A percentile compares a stretch with the other conserved stretches of the same genome.
Evolutionary conservation across 2,329 filamentous ascomycete genomes (phyloP).

Genomic region (Knufia petricola): DNA sequence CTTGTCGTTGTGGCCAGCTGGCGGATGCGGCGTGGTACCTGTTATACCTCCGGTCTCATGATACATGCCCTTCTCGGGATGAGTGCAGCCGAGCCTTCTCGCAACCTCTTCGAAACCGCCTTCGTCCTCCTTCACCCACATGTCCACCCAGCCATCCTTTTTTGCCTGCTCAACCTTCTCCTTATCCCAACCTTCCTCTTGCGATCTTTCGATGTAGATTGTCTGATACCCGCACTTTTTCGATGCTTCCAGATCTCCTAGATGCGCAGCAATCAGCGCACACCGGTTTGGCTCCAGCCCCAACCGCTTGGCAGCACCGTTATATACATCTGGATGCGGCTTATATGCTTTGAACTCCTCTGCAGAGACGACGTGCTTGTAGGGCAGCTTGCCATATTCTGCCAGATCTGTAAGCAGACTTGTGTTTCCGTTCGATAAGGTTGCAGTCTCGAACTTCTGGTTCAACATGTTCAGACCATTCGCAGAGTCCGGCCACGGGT

Average conservation of each 20-base stretch:
- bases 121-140: slow-evolving; percentile 46
- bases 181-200: slow-evolving; percentile 54
- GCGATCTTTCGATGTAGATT: slow-evolving; percentile 60
- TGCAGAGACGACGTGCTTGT: slow-evolving; percentile 53
- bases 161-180: slow-evolving; percentile 44
- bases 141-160: slow-evolving; percentile 53
- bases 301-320: slow-evolving; percentile 54
- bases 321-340: slow-evolving; percentile 55
- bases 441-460: slow-evolving; percentile 50
- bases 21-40: not conserved
- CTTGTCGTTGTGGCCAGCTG: not conserved
- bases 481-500: slow-evolving; percentile 56
- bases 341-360: slow-evolving; percentile 69
- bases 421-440: slow-evolving; percentile 66
- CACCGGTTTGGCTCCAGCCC: slow-evolving; percentile 51
- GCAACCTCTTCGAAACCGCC: slow-evolving; percentile 46
- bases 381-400: slow-evolving; percentile 49
- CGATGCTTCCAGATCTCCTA: slow-evolving; percentile 59
- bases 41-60: slow-evolving; percentile 4
- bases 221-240: slow-evolving; percentile 56
- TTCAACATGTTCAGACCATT: slow-evolving; percentile 49
- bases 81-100: slow-evolving; percentile 33
- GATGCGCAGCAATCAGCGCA: slow-evolving; percentile 68
- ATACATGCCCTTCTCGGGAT: slow-evolving; percentile 1
- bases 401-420: slow-evolving; percentile 57